Conservation (phyloP, 2,329 filamentous ascomycete genomes). For the Didymellaceae sp. region DNA sequence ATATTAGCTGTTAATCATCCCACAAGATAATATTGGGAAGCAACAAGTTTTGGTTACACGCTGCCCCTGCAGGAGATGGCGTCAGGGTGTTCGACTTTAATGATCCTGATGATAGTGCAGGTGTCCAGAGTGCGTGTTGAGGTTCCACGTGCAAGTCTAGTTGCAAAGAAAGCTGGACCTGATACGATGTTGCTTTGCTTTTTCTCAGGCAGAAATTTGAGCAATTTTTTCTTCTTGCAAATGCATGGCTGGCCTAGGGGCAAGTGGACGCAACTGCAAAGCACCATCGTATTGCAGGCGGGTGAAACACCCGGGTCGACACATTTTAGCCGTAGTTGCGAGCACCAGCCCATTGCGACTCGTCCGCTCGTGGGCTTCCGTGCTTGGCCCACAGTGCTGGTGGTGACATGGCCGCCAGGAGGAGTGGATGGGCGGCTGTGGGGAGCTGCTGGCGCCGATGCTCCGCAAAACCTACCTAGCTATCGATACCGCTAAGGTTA, state of each 20-base stretch:
- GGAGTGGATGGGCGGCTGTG: not conserved
- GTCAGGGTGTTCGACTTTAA: slow-evolving; percentile 1
- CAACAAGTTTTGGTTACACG: slow-evolving; percentile 7
- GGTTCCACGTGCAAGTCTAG: not conserved
- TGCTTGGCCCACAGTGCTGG: slow-evolving; percentile 7
- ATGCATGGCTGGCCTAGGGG: not conserved
- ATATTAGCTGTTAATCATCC: slow-evolving; percentile 11
- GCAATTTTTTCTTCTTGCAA: not conserved
- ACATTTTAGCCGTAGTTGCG: not conserved
- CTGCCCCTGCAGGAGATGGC: slow-evolving; percentile 7
- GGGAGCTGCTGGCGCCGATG: not conserved
- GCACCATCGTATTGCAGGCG: not conserved
- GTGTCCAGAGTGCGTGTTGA: too few species aligned
- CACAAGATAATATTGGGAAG: slow-evolving; percentile 6
- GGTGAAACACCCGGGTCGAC: not conserved
- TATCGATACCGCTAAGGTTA: slow-evolving; percentile 12
- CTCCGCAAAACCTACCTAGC: not conserved
- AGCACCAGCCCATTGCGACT: not conserved
- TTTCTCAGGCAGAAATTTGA: not conserved
- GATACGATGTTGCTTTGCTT: not conserved
- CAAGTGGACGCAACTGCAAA: not conserved
- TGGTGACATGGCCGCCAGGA: slow-evolving; percentile 2
- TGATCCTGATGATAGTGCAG: not conserved
- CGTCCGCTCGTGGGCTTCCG: not conserved
- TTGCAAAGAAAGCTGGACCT: not conserved